Percentiles rank a stretch among this genome's conserved stretches.
phyloP scores from a whole-genome alignment of 495 filamentous ascomycete genomes.

The Penicillium cataractarum region DNA sequence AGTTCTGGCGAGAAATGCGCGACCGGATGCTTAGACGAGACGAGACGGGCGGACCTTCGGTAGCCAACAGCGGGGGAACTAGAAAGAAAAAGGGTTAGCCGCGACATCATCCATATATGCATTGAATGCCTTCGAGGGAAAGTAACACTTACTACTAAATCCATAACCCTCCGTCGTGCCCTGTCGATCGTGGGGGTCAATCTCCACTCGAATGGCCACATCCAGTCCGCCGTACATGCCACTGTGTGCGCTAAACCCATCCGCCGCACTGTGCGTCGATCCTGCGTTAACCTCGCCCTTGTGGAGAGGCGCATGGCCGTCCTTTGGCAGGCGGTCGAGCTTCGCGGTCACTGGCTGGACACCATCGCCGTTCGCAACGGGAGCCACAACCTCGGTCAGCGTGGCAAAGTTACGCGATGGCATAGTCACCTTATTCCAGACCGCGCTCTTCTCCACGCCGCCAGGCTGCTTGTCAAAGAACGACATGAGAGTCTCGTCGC shows the following conservation, averaged over 20 bases:
- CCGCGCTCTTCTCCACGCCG: constrained; percentile 62
- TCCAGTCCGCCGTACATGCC: constrained; percentile 65
- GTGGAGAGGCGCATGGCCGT: constrained; percentile 66
- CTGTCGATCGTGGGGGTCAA: constrained; percentile 63
- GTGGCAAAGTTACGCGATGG: constrained; percentile 86
- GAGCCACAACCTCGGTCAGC: constrained; percentile 64
- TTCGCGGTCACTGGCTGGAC: constrained; percentile 21
- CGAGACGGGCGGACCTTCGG: constrained; percentile 19
- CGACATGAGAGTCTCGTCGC: constrained; percentile 85
- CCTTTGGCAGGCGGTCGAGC: constrained; percentile 46
- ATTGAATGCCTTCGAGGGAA: not conserved
- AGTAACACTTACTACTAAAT: constrained; percentile 54
- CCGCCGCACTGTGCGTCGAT: constrained; percentile 64
- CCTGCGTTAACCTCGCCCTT: constrained; percentile 67
- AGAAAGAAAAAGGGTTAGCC: constrained; percentile 2
- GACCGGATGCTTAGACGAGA: constrained; percentile 29
- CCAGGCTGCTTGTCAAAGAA: constrained; percentile 87
- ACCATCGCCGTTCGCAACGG: constrained; percentile 30
- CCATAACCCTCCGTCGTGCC: constrained; percentile 71
- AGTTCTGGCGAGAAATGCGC: constrained; percentile 23
- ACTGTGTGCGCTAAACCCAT: constrained; percentile 53
- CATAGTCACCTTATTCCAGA: constrained; percentile 84
- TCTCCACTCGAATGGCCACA: constrained; percentile 70
- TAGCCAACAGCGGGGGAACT: constrained; percentile 37
- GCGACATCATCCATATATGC: not conserved